Evolutionary conservation across 2,329 filamentous ascomycete genomes (phyloP).

Genomic region (Camillea tinctor): DNA sequence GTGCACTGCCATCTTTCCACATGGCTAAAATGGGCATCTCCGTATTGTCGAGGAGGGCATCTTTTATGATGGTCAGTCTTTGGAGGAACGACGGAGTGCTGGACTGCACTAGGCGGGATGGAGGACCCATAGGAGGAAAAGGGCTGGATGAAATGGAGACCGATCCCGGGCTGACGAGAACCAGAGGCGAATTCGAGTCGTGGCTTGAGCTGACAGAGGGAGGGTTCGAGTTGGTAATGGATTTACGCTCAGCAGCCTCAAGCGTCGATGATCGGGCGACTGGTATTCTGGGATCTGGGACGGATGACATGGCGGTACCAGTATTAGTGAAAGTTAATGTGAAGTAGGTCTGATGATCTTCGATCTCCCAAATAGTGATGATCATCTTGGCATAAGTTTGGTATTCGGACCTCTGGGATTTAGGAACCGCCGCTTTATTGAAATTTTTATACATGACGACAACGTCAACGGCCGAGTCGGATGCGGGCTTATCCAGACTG

Average conservation of each 20-base stretch:
- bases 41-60: constrained; percentile 73
- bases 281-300: constrained; percentile 36
- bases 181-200: constrained; percentile 46
- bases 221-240: constrained; percentile 44
- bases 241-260: constrained; percentile 47
- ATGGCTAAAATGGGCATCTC: constrained; percentile 73
- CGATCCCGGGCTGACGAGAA: constrained; percentile 49
- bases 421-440: constrained; percentile 38
- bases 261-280: constrained; percentile 40
- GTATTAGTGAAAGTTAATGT: constrained; percentile 73
- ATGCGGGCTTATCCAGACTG: constrained; percentile 34
- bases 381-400: constrained; percentile 70
- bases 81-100: constrained; percentile 65
- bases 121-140: constrained; percentile 68
- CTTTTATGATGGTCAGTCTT: constrained; percentile 73
- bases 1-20: constrained; percentile 77
- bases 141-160: constrained; percentile 54
- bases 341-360: constrained; percentile 66
- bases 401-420: constrained; percentile 37
- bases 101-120: constrained; percentile 52
- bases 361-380: constrained; percentile 69
- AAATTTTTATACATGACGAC: constrained; percentile 55
- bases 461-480: constrained; percentile 67
- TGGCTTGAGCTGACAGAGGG: constrained; percentile 48
- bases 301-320: constrained; percentile 37